Evolutionary conservation across 306 rosid genomes (phyloP).

Genomic region (Malus asiatica): DNA sequence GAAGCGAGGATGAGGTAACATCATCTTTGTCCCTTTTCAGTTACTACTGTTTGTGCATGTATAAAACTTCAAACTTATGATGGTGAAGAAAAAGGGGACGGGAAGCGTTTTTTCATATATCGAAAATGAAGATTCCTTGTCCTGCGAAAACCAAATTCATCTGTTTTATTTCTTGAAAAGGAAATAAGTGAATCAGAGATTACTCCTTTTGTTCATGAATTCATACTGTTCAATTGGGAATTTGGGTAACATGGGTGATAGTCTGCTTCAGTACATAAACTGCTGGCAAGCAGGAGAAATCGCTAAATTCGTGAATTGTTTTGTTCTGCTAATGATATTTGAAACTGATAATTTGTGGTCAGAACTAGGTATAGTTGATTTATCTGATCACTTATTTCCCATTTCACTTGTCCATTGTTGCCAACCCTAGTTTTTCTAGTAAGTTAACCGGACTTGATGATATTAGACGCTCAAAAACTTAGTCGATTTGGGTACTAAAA

Average conservation of each 20-base stretch:
- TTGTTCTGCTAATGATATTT: no score
- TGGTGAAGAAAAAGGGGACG: neutral
- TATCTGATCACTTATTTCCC: no score
- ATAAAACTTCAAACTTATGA: no score
- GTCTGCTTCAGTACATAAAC: no score
- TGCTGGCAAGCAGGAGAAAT: no score
- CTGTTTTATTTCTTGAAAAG: neutral
- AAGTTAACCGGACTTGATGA: neutral
- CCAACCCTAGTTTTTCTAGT: neutral
- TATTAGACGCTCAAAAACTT: no score
- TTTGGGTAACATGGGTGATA: neutral
- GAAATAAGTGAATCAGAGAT: neutral
- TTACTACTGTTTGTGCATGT: neutral
- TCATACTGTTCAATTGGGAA: neutral
- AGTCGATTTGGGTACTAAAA: no score
- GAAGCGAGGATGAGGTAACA: constrained; percentile 54
- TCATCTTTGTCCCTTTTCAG: neutral
- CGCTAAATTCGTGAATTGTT: no score
- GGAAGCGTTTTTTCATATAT: neutral
- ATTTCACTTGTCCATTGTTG: no score
- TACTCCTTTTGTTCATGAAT: neutral
- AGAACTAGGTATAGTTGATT: no score
- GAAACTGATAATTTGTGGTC: no score
- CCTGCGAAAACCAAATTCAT: neutral
- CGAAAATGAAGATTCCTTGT: neutral